Conservation (phyloP, 371 early-diverging fungal genomes). For the Mortierella sp. region DNA sequence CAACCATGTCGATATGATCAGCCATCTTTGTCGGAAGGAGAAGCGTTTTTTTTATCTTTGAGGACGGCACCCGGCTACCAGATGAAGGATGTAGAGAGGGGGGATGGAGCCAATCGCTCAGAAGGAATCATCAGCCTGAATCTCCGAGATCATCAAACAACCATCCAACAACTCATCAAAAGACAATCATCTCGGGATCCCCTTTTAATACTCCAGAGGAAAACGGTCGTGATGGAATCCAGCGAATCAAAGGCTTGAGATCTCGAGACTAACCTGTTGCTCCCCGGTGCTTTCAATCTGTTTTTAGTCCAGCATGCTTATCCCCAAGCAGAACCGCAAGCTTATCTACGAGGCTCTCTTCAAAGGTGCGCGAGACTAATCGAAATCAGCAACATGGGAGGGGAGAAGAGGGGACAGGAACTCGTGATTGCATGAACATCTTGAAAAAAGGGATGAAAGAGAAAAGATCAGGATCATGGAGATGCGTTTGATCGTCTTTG, state of each 20-base stretch:
- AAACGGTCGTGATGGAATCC: no score
- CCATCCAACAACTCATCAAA: background rate
- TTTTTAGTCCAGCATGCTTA: slow-evolving; percentile 77
- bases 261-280: background rate
- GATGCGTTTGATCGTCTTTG: background rate
- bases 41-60: no score
- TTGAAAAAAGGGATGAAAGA: background rate
- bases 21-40: no score
- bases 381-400: background rate
- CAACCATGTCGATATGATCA: no score
- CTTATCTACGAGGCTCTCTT: slow-evolving; percentile 89
- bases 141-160: no score
- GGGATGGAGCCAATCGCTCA: no score
- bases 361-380: slow-evolving; percentile 64
- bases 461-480: background rate
- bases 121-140: no score
- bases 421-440: background rate
- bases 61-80: no score
- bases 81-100: no score
- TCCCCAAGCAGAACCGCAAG: slow-evolving; percentile 93
- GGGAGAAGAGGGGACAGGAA: background rate
- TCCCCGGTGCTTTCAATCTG: background rate
- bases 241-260: no score
- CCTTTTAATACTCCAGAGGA: background rate
- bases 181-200: background rate